phyloP scores from a whole-genome alignment of 129 eudicot species.

The Calendula officinalis region DNA sequence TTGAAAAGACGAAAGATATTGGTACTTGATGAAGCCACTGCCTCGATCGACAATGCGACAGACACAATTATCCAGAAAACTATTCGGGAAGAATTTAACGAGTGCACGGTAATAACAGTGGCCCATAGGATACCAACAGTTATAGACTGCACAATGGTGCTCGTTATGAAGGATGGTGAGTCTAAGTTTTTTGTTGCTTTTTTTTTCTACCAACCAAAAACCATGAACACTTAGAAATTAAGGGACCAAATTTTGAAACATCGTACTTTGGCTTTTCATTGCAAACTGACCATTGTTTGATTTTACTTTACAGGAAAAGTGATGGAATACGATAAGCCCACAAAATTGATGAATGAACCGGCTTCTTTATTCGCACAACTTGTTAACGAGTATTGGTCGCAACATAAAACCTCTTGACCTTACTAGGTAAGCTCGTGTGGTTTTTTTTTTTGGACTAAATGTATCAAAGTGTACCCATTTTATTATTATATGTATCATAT shows the following conservation, averaged over 20 bases:
- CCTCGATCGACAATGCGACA: constrained; percentile 76
- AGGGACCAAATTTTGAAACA: no score
- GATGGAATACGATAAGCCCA: constrained; percentile 60
- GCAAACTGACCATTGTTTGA: no score
- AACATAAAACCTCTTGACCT: constrained; percentile 28
- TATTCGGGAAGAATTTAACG: constrained; percentile 50
- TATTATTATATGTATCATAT: no score
- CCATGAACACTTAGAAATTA: no score
- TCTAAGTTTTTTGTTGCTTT: no score
- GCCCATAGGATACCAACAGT: constrained; percentile 83
- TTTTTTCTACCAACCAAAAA: no score
- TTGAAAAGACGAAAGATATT: constrained; percentile 56
- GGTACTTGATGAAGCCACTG: constrained; percentile 84
- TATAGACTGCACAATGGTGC: constrained; percentile 65
- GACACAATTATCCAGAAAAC: constrained; percentile 54
- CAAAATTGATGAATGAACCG: constrained; percentile 41
- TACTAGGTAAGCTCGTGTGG: no score
- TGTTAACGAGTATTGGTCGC: constrained; percentile 63
- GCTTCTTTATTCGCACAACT: constrained; percentile 49
- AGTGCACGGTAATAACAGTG: no score
- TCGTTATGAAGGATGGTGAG: constrained; percentile 61
- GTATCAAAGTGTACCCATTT: no score
- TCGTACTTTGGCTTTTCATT: no score
- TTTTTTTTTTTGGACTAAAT: no score
- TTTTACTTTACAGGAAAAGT: constrained; percentile 44